These are phyloP conservation scores for Strobilomyces dryophilus DNA, from an alignment of 768 basidiomycete species.

Conservation along the genomic window DNA sequence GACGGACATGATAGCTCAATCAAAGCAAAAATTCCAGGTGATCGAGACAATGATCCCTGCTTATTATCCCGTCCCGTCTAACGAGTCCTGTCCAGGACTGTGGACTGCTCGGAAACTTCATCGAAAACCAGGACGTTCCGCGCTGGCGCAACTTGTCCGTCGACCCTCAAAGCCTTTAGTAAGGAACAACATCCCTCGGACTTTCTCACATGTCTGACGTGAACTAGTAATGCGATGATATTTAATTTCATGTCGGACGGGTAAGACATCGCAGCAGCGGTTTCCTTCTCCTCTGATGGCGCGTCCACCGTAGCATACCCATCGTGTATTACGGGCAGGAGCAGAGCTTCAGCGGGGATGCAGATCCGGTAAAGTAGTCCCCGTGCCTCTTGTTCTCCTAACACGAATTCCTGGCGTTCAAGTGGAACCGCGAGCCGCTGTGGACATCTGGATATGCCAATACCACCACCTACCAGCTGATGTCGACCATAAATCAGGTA, in stretches of 20 bases:
- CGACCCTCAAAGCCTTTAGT: slow-evolving; percentile 71
- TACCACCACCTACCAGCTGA: slow-evolving; percentile 53
- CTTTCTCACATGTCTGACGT: slow-evolving; percentile 10
- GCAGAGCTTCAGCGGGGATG: slow-evolving; percentile 59
- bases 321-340: slow-evolving; percentile 83
- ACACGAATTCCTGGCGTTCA: slow-evolving; percentile 2
- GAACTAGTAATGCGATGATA: slow-evolving; percentile 65
- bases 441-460: slow-evolving; percentile 67
- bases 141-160: slow-evolving; percentile 71
- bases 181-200: slow-evolving; percentile 17
- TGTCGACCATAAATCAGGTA: slow-evolving; percentile 59
- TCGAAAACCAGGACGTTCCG: slow-evolving; percentile 76
- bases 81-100: slow-evolving; percentile 17
- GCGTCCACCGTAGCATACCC: slow-evolving; percentile 46
- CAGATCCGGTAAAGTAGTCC: slow-evolving; percentile 53
- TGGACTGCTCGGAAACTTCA: slow-evolving; percentile 61
- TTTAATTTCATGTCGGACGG: slow-evolving; percentile 77
- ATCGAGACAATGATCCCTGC: background rate
- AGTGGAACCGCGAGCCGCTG: slow-evolving; percentile 74
- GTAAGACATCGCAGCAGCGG: slow-evolving; percentile 15
- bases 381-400: background rate
- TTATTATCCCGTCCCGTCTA: background rate
- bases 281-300: background rate
- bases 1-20: slow-evolving; percentile 46
- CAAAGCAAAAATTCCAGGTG: slow-evolving; percentile 50